Evolutionary conservation across 2,329 filamentous ascomycete species (phyloP).

Genomic region (Stagonosporopsis vannaccii): DNA sequence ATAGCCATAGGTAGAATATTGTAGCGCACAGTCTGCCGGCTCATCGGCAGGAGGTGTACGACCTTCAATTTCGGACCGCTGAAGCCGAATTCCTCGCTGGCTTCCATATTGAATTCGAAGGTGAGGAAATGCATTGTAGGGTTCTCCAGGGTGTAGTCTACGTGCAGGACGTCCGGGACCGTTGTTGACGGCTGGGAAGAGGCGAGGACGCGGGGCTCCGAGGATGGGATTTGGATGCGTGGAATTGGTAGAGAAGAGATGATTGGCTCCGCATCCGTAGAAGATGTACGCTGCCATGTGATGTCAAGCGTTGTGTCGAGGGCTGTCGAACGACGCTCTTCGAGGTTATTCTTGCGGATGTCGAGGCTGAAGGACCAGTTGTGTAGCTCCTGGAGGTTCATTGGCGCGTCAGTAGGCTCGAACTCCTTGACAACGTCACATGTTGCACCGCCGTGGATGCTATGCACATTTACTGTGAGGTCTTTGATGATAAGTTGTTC

Average conservation of each 20-base stretch:
- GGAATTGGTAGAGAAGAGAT: constrained; percentile 75
- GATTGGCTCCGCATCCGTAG: constrained; percentile 38
- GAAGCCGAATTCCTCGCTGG: constrained; percentile 91
- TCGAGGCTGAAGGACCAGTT: constrained; percentile 77
- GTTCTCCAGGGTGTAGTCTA: constrained; percentile 83
- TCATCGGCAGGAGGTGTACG: constrained; percentile 82
- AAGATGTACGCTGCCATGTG: constrained; percentile 71
- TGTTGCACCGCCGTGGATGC: constrained; percentile 67
- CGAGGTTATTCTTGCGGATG: constrained; percentile 77
- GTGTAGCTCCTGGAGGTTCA: constrained; percentile 72
- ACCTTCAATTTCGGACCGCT: constrained; percentile 84
- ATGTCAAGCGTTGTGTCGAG: constrained; percentile 79
- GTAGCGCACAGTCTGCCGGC: constrained; percentile 76
- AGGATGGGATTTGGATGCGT: constrained; percentile 78
- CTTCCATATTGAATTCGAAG: constrained; percentile 91
- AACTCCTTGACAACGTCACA: constrained; percentile 56
- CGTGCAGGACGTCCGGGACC: constrained; percentile 40
- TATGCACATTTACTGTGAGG: constrained; percentile 68
- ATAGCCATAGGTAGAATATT: constrained; percentile 70
- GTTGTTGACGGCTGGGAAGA: constrained; percentile 49
- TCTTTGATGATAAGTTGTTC: constrained; percentile 69
- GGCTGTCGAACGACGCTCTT: constrained; percentile 78
- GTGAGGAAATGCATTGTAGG: constrained; percentile 93
- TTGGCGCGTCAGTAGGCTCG: constrained; percentile 41
- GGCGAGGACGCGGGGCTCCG: constrained; percentile 83